Percentiles rank a stretch among this genome's conserved stretches.
Evolutionary conservation across 176 grass and related monocot genomes (phyloP).

Genomic region (Carex parvula): DNA sequence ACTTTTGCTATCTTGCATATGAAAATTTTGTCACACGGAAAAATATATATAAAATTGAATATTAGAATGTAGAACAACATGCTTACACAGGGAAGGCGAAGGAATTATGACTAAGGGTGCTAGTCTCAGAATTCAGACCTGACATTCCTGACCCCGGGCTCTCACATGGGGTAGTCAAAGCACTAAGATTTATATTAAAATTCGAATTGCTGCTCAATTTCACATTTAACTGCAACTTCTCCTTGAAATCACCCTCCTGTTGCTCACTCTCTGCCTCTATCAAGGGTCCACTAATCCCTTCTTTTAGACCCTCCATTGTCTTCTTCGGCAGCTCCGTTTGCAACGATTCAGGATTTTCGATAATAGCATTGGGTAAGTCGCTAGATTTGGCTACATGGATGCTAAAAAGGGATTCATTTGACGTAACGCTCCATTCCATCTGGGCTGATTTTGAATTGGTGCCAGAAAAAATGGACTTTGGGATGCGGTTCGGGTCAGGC

Average conservation of each 20-base stretch:
- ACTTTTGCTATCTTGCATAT: background rate
- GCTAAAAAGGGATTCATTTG: slow-evolving; percentile 84
- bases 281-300: background rate
- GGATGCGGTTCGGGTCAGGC: slow-evolving; percentile 59
- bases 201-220: slow-evolving; percentile 29
- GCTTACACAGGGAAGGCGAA: slow-evolving; percentile 84
- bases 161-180: slow-evolving; percentile 37
- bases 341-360: slow-evolving; percentile 36
- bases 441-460: slow-evolving; percentile 33
- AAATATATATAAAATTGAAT: background rate
- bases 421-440: slow-evolving; percentile 62
- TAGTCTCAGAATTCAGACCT: slow-evolving; percentile 4
- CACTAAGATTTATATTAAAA: slow-evolving; percentile 51
- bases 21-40: background rate
- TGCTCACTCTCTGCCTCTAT: background rate
- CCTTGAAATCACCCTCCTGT: slow-evolving; percentile 24
- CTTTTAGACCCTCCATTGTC: slow-evolving; percentile 29
- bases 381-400: slow-evolving; percentile 55
- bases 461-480: slow-evolving; percentile 42
- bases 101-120: slow-evolving; percentile 31
- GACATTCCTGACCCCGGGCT: slow-evolving; percentile 11
- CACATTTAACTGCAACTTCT: background rate
- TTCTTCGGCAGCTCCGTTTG: slow-evolving; percentile 36
- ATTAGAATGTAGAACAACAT: slow-evolving; percentile 11
- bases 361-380: slow-evolving; percentile 45